phyloP scores from a whole-genome alignment of 2,329 filamentous ascomycete genomes.

The Penicillium sp. region DNA sequence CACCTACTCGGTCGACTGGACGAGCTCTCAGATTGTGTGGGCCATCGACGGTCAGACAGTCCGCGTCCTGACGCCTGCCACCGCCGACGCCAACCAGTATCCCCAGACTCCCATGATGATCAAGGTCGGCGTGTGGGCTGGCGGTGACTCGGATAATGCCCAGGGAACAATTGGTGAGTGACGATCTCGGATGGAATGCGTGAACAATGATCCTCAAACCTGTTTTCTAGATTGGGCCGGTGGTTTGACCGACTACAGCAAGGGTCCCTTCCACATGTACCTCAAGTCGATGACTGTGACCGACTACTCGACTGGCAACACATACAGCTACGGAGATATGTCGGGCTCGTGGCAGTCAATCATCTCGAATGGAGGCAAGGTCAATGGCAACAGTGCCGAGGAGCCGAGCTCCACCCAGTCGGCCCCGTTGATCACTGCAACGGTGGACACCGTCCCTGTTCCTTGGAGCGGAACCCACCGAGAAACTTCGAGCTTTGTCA shows the following conservation, averaged over 20 bases:
- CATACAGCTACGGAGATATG: conserved; percentile 79
- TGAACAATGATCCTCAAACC: conserved; percentile 10
- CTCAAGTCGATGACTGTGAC: conserved; percentile 74
- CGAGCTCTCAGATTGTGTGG: conserved; percentile 80
- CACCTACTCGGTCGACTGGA: conserved; percentile 94
- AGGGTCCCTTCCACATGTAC: conserved; percentile 84
- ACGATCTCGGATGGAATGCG: neutral
- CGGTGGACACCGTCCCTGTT: conserved; percentile 64
- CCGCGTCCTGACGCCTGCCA: conserved; percentile 69
- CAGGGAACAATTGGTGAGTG: conserved; percentile 70
- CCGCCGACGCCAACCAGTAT: conserved; percentile 73
- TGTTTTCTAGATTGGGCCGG: conserved; percentile 69
- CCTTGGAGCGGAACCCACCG: conserved; percentile 61
- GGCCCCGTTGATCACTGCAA: conserved; percentile 65
- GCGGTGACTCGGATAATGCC: conserved; percentile 78
- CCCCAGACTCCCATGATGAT: conserved; percentile 95
- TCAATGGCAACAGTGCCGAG: conserved; percentile 64
- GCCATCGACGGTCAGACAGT: conserved; percentile 76
- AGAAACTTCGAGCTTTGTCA: conserved; percentile 51
- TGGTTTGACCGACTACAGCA: conserved; percentile 78
- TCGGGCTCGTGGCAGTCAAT: conserved; percentile 83
- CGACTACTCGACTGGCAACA: conserved; percentile 89
- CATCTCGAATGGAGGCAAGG: conserved; percentile 71
- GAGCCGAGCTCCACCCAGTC: conserved; percentile 47
- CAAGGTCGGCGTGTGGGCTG: conserved; percentile 89